A percentile compares a stretch with the other conserved stretches of the same genome.
phyloP scores from a whole-genome alignment of 202 grass and related monocot genomes.

The Eragrostis tef region DNA sequence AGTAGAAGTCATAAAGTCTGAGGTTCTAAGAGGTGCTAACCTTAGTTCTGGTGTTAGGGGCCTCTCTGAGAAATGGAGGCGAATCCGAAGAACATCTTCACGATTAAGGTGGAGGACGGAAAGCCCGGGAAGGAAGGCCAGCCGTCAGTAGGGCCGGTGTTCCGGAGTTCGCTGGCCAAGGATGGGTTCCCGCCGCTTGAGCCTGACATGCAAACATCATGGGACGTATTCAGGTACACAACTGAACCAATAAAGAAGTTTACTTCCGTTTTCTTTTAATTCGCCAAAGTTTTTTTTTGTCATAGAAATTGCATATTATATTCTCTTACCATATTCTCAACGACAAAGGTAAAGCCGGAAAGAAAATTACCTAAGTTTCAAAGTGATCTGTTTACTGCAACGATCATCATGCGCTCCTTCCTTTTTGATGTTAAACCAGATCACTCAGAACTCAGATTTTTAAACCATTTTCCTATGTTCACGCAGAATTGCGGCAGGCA shows the following conservation, averaged over 20 bases:
- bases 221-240: conserved; percentile 94
- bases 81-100: conserved; percentile 56
- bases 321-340: not conserved
- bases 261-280: not conserved
- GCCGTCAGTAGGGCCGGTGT: conserved; percentile 77
- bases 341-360: conserved; percentile 13
- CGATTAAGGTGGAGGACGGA: conserved; percentile 77
- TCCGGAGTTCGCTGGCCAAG: conserved; percentile 70
- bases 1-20: not conserved
- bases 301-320: not conserved
- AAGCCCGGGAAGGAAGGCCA: conserved; percentile 66
- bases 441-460: not conserved
- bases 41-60: conserved; percentile 22
- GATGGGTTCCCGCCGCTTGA: conserved; percentile 68
- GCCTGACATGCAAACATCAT: conserved; percentile 75
- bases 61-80: conserved; percentile 45
- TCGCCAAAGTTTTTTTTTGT: not conserved
- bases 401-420: not conserved
- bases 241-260: not conserved
- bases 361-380: not conserved
- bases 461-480: not conserved
- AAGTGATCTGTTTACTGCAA: not conserved
- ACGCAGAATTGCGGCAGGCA: conserved; percentile 74
- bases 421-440: not conserved
- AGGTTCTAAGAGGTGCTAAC: conserved; percentile 28